These are phyloP conservation scores for Ascochyta viciae-villosae DNA, from an alignment of 2,329 filamentous ascomycete species.

Conservation along the genomic window DNA sequence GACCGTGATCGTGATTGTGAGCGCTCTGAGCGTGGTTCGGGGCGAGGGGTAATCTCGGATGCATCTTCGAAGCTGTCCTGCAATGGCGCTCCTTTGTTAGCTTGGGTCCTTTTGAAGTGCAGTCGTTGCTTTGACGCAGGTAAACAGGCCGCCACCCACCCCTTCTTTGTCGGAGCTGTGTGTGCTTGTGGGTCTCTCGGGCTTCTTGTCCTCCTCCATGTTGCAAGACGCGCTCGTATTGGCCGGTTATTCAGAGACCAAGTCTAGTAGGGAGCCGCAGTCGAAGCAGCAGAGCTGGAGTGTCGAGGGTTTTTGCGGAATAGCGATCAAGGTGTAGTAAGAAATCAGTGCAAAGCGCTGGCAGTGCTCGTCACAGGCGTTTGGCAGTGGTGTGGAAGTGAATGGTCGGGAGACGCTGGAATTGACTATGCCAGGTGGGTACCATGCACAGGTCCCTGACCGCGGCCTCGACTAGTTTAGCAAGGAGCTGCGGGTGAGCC, in stretches of 20 bases:
- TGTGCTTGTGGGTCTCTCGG: slow-evolving; percentile 38
- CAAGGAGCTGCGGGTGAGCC: slow-evolving; percentile 13
- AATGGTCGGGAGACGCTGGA: slow-evolving; percentile 16
- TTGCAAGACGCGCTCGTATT: slow-evolving; percentile 1
- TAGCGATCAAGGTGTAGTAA: slow-evolving; percentile 10
- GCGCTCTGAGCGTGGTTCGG: slow-evolving; percentile 51
- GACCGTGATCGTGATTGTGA: slow-evolving; percentile 59
- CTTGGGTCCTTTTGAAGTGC: background rate
- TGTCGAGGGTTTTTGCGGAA: slow-evolving; percentile 2
- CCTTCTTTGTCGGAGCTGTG: slow-evolving; percentile 43
- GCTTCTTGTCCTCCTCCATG: slow-evolving; percentile 21
- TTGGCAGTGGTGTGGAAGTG: slow-evolving; percentile 13
- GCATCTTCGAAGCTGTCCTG: slow-evolving; percentile 87
- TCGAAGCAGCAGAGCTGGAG: slow-evolving; percentile 2
- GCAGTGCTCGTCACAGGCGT: slow-evolving; percentile 11
- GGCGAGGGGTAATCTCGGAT: slow-evolving; percentile 61
- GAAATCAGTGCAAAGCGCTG: slow-evolving; percentile 8
- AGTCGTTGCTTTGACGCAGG: background rate
- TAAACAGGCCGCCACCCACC: slow-evolving; percentile 22
- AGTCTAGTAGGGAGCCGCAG: slow-evolving; percentile 1
- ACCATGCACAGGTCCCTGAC: background rate
- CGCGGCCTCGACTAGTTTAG: slow-evolving; percentile 11
- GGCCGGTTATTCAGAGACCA: slow-evolving; percentile 5
- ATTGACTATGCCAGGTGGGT: background rate
- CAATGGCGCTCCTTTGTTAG: slow-evolving; percentile 21